Evolutionary conservation across 2,329 filamentous ascomycete species (phyloP).

Genomic region (Aspergillus brunneoviolaceus): DNA sequence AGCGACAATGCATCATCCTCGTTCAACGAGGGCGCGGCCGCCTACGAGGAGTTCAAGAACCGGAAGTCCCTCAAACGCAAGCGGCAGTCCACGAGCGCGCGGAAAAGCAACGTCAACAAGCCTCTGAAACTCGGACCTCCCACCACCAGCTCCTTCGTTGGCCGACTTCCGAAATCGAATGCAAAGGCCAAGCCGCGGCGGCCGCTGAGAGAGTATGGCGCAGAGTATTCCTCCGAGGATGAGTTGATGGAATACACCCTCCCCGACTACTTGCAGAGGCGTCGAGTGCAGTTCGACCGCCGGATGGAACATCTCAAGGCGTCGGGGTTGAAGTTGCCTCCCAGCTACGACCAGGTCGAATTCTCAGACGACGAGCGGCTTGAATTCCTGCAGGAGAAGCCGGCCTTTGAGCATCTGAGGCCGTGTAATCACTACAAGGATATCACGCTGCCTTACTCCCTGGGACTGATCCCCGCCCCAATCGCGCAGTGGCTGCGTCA

Average conservation of each 20-base stretch:
- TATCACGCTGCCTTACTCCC: slow-evolving; percentile 71
- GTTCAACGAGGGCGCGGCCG: slow-evolving; percentile 42
- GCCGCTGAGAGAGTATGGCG: slow-evolving; percentile 43
- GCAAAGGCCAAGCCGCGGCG: slow-evolving; percentile 24
- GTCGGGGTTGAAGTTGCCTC: slow-evolving; percentile 72
- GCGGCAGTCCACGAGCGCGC: slow-evolving; percentile 49
- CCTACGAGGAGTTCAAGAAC: slow-evolving; percentile 65
- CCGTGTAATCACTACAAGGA: slow-evolving; percentile 72
- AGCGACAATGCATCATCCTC: slow-evolving; percentile 29
- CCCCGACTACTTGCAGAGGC: slow-evolving; percentile 69
- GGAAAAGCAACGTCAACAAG: slow-evolving; percentile 47
- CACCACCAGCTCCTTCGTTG: slow-evolving; percentile 39
- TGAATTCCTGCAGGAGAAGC: slow-evolving; percentile 65
- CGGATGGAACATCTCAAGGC: slow-evolving; percentile 60
- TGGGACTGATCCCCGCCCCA: slow-evolving; percentile 78
- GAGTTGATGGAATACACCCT: slow-evolving; percentile 59
- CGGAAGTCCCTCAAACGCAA: slow-evolving; percentile 56
- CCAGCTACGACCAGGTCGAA: slow-evolving; percentile 70
- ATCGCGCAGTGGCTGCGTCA: slow-evolving; percentile 90
- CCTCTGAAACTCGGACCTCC: slow-evolving; percentile 43
- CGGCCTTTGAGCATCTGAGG: slow-evolving; percentile 62
- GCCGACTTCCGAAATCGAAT: slow-evolving; percentile 33
- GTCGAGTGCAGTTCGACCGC: slow-evolving; percentile 69
- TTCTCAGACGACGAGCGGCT: slow-evolving; percentile 70
- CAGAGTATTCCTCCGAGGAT: slow-evolving; percentile 53